Conservation (phyloP, 768 basidiomycete genomes). For the Gelatoporia subvermispora region DNA sequence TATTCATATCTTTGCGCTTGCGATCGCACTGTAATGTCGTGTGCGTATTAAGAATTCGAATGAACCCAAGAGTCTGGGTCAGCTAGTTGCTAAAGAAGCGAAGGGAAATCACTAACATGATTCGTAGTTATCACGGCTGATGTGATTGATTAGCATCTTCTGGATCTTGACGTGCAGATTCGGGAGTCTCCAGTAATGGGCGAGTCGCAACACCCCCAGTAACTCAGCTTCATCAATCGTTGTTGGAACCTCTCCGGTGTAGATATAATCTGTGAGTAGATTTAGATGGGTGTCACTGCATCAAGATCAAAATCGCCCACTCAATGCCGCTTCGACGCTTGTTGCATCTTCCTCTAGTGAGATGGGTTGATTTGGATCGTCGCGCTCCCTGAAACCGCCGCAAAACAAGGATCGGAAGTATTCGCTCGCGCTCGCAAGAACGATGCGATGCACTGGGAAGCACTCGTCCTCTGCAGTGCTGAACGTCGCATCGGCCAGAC, state of each 20-base stretch:
- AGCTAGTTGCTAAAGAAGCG: neutral
- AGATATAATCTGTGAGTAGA: constrained; percentile 26
- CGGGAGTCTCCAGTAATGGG: constrained; percentile 8
- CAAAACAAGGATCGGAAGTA: constrained; percentile 29
- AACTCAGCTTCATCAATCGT: constrained; percentile 14
- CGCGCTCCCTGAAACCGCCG: constrained; percentile 21
- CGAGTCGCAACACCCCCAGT: constrained; percentile 22
- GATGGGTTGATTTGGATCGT: constrained; percentile 9
- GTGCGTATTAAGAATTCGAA: neutral
- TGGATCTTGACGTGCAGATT: constrained; percentile 25
- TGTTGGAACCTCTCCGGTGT: constrained; percentile 20
- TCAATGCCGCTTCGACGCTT: constrained; percentile 25
- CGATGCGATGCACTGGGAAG: constrained; percentile 36
- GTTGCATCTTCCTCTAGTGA: constrained; percentile 2
- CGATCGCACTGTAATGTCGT: constrained; percentile 19
- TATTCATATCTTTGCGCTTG: constrained; percentile 16
- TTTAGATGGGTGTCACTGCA: neutral
- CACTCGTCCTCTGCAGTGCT: constrained; percentile 15
- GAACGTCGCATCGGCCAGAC: constrained; percentile 36
- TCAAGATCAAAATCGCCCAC: constrained; percentile 15
- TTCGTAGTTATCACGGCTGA: constrained; percentile 24
- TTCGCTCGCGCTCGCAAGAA: constrained; percentile 30
- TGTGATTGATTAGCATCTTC: constrained; percentile 21
- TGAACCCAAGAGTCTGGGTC: neutral
- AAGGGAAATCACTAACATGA: constrained; percentile 21